Base-by-base conservation (phyloP, 805 yeast genomes). In the Monosporozyma aerobia region DNA sequence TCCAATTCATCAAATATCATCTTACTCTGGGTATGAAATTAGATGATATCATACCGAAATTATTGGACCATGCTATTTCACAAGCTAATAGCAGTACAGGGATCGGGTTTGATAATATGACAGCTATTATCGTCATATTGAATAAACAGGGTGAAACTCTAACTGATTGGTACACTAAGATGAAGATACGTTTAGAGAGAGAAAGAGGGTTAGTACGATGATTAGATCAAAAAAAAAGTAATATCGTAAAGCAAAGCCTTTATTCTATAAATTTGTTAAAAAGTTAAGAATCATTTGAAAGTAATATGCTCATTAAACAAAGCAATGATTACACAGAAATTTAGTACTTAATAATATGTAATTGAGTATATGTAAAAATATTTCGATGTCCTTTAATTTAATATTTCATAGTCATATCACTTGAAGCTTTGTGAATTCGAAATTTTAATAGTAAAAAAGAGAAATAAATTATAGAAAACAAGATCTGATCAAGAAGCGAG, bases 101-200 rank as follows among this genome's bases (percentile, higher is more conserved):
- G 2, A 78, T 85, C 27, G 95, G 95, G 0, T 85, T 83, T 59
- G 95, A 86, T 65, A 86, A 86, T 62, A 86, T 86, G 92, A 85
- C 90, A 0, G 71, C 84, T 19, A 75, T 83, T n/a, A 77, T 86
- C 5, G 75, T 85, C 8, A 85, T 85, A 1, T 63, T 83, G 39
- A 87, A 84, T 61, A 73, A 73, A 35, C 63, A 63, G 5, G 68
- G 62, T 3, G 72, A 70, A 47, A 62, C 72, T 1, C 61, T 83
- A 44, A 77, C 77, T 23, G 75, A 74, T 19, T 85, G 94, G 94
- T 77, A 81, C 58, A 65, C 67, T 3, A 63, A 68, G 53, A 79
- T 84, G 75, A 80, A 77, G 57, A 54, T 63, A 6, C 71, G 75
- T 37, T 55, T 70, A 9, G 72, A 67, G 49, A 61, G 69, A 32